Percentiles rank a stretch among this genome's conserved stretches.
Evolutionary conservation across 2,329 filamentous ascomycete species (phyloP).

Genomic region (Colletotrichum chrysophilum): DNA sequence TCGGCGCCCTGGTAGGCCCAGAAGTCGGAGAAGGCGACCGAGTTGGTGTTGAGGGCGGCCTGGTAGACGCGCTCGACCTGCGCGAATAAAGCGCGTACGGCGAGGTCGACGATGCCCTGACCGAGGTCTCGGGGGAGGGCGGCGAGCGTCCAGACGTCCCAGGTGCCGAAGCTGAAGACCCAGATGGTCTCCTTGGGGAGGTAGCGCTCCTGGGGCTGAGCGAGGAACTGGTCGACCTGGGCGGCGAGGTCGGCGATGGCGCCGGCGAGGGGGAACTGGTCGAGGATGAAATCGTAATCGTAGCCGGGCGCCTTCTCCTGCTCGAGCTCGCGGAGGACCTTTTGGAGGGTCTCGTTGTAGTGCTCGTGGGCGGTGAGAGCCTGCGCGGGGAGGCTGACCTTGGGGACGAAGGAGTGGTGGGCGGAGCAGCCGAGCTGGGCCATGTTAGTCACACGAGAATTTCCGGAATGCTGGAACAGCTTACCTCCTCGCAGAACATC

Average conservation of each 20-base stretch:
- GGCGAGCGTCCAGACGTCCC: constrained; percentile 60
- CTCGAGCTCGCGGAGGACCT: constrained; percentile 33
- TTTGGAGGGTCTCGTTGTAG: constrained; percentile 53
- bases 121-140: constrained; percentile 47
- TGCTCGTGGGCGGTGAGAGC: constrained; percentile 57
- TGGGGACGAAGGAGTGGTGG: constrained; percentile 51
- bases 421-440: constrained; percentile 51
- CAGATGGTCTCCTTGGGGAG: constrained; percentile 54
- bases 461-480: neutral
- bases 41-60: constrained; percentile 44
- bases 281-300: constrained; percentile 48
- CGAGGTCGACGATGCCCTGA: constrained; percentile 38
- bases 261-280: constrained; percentile 46
- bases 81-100: constrained; percentile 45
- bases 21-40: constrained; percentile 51
- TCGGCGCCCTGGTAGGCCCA: constrained; percentile 32
- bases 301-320: constrained; percentile 37
- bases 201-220: constrained; percentile 34
- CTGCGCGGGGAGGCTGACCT: constrained; percentile 48
- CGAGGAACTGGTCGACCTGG: constrained; percentile 53
- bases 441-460: neutral
- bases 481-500: constrained; percentile 52
- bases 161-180: constrained; percentile 58
- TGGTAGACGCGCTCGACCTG: constrained; percentile 53
- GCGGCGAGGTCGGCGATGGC: constrained; percentile 45